Evolutionary conservation across 331 rosid genomes (phyloP), one percentile per base, ranked within the genome.

Genomic region (Arachis monticola): DNA sequence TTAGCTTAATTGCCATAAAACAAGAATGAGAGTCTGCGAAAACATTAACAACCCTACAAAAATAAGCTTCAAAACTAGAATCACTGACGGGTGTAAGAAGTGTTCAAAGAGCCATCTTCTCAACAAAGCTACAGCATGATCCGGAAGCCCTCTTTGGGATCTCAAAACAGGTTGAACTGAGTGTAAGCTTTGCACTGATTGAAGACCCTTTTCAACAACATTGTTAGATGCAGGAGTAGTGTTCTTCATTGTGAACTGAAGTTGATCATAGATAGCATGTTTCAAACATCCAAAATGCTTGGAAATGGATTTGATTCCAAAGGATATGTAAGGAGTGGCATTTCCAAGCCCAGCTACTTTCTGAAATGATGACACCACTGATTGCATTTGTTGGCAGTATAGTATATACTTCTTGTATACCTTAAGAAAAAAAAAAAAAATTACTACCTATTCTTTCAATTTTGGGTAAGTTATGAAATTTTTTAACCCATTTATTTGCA

Each of bases 61-160:
- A 61, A 11, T 22, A 38, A 61, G 47, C 47, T 61, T 61, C 10
- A 11, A 35, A 35, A 35, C 7, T 61, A 35, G 48, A 17, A 61
- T 61, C 27, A 61, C 67, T 61, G 40, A 61, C 67, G 48, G 67
- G 47, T 61, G 67, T 38, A 61, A 61, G 67, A 61, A 61, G 67
- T 61, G 67, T 38, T 61, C 47, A 61, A 61, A 61, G 67, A 61
- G 67, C 67, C 67, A 61, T 61, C 10, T 61, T 47, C 27, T 35
- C 44, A 61, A 3, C 67, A 61, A 35, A 12, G 67, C 67, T 61
- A 61, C 67, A 61, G 67, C 67, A 61, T 61, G 48, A 61, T 61
- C 48, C 6, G 48, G 67, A 61, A 61, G 67, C 48, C 48, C 67
- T 38, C 67, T 61, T 61, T 61, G 67, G 47, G 67, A 38, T 61